A percentile compares a stretch with the other conserved stretches of the same genome.
These are phyloP conservation scores for Vinca minor DNA, from an alignment of 257 asterid species.

Conservation along the genomic window DNA sequence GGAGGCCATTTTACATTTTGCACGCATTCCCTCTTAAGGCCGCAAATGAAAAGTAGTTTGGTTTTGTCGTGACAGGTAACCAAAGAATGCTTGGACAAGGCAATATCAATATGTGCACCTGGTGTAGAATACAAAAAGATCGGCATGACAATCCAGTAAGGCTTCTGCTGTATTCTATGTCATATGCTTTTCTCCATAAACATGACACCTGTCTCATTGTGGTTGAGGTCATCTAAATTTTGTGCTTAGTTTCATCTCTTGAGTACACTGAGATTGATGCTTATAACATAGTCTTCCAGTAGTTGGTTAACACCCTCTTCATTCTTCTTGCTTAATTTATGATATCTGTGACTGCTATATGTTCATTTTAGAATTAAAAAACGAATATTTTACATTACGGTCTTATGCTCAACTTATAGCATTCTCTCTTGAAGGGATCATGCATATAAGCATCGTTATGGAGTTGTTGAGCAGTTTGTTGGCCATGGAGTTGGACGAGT, in stretches of 20 bases:
- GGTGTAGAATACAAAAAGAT: conserved; percentile 73
- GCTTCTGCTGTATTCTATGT: too few relatives aligned
- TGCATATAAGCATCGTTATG: conserved; percentile 74
- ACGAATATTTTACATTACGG: not conserved
- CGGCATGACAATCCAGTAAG: conserved; percentile 89
- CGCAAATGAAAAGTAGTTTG: conserved; percentile 4
- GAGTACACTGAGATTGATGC: too few relatives aligned
- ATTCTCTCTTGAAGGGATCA: conserved; percentile 50
- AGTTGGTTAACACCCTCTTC: too few relatives aligned
- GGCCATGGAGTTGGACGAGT: conserved; percentile 96
- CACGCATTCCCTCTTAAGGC: conserved; percentile 2
- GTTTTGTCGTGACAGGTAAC: conserved; percentile 49
- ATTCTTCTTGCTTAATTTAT: too few relatives aligned
- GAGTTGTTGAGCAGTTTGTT: conserved; percentile 86
- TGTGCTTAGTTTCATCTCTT: too few relatives aligned
- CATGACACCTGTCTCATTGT: too few relatives aligned
- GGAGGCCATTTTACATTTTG: not conserved
- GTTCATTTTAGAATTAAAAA: not conserved
- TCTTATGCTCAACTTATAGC: conserved; percentile 10
- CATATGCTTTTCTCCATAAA: too few relatives aligned
- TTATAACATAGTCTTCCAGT: too few relatives aligned
- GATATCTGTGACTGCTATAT: not conserved
- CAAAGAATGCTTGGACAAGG: conserved; percentile 73
- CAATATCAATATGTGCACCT: conserved; percentile 86
- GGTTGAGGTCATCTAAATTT: too few relatives aligned